These are phyloP conservation scores for Termitomyces sp. DNA, from an alignment of 768 basidiomycete species.

Conservation along the genomic window DNA sequence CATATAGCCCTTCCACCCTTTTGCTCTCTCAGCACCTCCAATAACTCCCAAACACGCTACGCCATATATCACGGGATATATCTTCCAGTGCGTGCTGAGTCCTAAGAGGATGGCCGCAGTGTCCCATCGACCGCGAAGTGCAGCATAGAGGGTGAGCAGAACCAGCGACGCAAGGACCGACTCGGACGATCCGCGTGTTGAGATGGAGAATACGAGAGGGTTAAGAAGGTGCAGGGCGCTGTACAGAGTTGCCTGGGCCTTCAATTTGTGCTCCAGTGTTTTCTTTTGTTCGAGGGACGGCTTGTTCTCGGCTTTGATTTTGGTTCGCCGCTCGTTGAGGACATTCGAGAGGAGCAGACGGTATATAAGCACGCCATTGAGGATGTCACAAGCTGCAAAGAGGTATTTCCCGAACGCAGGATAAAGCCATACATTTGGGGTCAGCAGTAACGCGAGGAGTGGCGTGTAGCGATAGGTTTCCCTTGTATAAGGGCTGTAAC, in stretches of 20 bases:
- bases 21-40: slow-evolving; percentile 15
- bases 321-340: slow-evolving; percentile 20
- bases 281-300: not conserved
- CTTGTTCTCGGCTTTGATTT: not conserved
- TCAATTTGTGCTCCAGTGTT: not conserved
- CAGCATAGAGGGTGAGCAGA: slow-evolving; percentile 60
- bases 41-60: slow-evolving; percentile 67
- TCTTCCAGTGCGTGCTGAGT: slow-evolving; percentile 91
- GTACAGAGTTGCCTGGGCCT: slow-evolving; percentile 45
- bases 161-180: slow-evolving; percentile 80
- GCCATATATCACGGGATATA: slow-evolving; percentile 92
- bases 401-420: slow-evolving; percentile 89
- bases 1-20: slow-evolving; percentile 26
- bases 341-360: slow-evolving; percentile 49
- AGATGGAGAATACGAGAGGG: slow-evolving; percentile 93
- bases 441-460: slow-evolving; percentile 75
- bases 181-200: slow-evolving; percentile 95
- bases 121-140: slow-evolving; percentile 57
- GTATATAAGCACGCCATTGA: slow-evolving; percentile 74
- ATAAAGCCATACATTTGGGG: slow-evolving; percentile 78
- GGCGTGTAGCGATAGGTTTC: slow-evolving; percentile 98
- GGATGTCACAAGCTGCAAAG: slow-evolving; percentile 79
- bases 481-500: slow-evolving; percentile 77
- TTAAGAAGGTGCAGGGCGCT: slow-evolving; percentile 81
- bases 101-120: slow-evolving; percentile 72